phyloP scores from a whole-genome alignment of 306 rosid species.

The Myrica gale region DNA sequence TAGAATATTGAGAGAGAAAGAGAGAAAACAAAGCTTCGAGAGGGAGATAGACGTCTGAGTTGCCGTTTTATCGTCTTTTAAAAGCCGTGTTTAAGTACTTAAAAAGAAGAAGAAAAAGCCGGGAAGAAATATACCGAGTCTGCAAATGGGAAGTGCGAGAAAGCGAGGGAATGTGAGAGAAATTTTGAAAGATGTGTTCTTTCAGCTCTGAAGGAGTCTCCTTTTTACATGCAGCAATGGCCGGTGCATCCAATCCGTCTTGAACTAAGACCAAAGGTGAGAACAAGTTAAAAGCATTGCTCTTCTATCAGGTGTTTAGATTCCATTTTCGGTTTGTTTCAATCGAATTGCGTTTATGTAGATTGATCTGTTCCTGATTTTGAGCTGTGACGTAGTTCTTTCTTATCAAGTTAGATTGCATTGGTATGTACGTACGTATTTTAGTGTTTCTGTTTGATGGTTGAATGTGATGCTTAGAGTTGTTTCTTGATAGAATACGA shows the following conservation, averaged over 20 bases:
- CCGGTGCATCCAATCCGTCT: conserved; percentile 7
- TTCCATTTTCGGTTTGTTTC: not conserved
- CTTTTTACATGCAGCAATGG: not conserved
- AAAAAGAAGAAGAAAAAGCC: not conserved
- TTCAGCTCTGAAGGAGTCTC: conserved; percentile 13
- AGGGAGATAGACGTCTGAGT: not conserved
- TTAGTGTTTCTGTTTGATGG: not conserved
- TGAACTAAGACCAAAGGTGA: not conserved
- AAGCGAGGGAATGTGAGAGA: conserved; percentile 15
- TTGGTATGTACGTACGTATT: not conserved
- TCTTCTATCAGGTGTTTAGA: conserved; percentile 24
- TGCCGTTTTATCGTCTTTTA: conserved; percentile 16
- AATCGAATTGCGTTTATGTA: not conserved
- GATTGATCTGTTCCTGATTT: not conserved
- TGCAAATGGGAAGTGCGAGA: conserved; percentile 16
- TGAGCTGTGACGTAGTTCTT: not conserved
- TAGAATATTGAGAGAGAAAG: conserved; percentile 1
- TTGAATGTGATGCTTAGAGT: not conserved
- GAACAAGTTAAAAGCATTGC: not conserved
- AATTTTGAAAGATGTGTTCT: not conserved
- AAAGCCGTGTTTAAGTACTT: not conserved
- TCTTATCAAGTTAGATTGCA: not conserved
- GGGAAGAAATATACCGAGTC: not conserved
- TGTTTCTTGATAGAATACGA: not conserved
- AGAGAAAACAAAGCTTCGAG: not conserved